Evolutionary conservation across 371 early-diverging fungal species (phyloP).

Genomic region (Synchytrium microbalum): DNA sequence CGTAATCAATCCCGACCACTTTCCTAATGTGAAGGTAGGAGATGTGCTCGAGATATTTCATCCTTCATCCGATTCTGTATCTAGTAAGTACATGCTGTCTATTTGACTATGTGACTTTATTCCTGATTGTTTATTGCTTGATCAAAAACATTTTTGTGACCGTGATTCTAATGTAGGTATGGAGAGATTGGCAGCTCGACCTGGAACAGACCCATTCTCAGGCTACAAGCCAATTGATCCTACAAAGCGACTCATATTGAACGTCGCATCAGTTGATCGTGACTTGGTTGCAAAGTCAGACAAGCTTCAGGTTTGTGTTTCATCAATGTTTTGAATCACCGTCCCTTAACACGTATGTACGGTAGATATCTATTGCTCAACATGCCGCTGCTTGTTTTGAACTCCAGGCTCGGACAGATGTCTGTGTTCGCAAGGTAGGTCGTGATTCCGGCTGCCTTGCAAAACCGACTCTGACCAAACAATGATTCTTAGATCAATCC

Average conservation of each 20-base stretch:
- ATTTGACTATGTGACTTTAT: no score
- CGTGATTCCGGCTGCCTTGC: no score
- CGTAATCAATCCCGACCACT: conserved; percentile 71
- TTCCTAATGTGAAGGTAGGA: conserved; percentile 65
- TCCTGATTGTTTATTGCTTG: no score
- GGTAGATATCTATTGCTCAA: conserved; percentile 49
- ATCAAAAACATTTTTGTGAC: no score
- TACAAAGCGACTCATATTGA: not conserved
- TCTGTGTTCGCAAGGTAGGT: conserved; percentile 32
- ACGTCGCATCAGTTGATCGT: conserved; percentile 30
- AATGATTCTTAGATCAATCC: not conserved
- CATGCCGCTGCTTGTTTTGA: conserved; percentile 48
- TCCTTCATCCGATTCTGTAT: conserved; percentile 5
- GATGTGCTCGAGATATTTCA: conserved; percentile 67
- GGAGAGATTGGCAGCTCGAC: conserved; percentile 8
- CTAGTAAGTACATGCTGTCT: not conserved
- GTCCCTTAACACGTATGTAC: conserved; percentile 30
- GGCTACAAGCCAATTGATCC: not conserved
- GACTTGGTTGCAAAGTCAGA: conserved; percentile 45
- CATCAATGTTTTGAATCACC: not conserved
- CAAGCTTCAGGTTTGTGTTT: conserved; percentile 44
- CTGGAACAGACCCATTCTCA: not conserved
- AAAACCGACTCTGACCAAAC: not conserved
- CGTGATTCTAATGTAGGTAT: no score
- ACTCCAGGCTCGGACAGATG: conserved; percentile 52